These are phyloP conservation scores for Arthrobotrys megalospora DNA, from an alignment of 2,329 filamentous ascomycete genomes.

Conservation along the genomic window DNA sequence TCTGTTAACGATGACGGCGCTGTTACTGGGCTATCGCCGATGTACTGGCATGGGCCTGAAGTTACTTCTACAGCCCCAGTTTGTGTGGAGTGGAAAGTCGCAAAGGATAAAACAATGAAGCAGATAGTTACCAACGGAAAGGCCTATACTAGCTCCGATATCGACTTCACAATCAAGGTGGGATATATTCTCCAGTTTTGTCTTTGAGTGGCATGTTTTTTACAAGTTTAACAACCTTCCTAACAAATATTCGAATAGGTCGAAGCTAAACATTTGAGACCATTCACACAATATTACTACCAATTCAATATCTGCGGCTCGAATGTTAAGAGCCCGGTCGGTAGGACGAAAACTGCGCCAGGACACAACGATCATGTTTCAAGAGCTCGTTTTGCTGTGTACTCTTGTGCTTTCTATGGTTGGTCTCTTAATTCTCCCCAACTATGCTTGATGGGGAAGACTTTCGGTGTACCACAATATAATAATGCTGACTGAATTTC, in stretches of 20 bases:
- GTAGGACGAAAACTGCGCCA: slow-evolving; percentile 80
- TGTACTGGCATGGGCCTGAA: slow-evolving; percentile 69
- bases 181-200: not conserved
- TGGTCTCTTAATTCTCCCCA: slow-evolving; percentile 63
- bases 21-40: slow-evolving; percentile 68
- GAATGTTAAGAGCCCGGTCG: slow-evolving; percentile 74
- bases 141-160: slow-evolving; percentile 79
- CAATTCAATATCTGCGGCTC: slow-evolving; percentile 79
- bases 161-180: slow-evolving; percentile 82
- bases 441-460: not conserved
- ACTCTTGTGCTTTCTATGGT: slow-evolving; percentile 80
- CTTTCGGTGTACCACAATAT: not conserved
- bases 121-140: slow-evolving; percentile 73
- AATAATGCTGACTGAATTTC: slow-evolving; percentile 44
- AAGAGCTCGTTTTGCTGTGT: slow-evolving; percentile 76
- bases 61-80: slow-evolving; percentile 75
- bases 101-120: slow-evolving; percentile 69
- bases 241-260: slow-evolving; percentile 72
- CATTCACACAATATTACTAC: slow-evolving; percentile 79
- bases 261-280: slow-evolving; percentile 75
- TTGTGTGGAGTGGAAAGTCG: slow-evolving; percentile 78
- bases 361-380: slow-evolving; percentile 69
- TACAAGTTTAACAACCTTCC: too few relatives aligned
- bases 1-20: slow-evolving; percentile 68
- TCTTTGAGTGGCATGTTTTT: too few relatives aligned